Base-by-base conservation (phyloP, 371 early-diverging fungal species). In the Mortierella polycephala region DNA sequence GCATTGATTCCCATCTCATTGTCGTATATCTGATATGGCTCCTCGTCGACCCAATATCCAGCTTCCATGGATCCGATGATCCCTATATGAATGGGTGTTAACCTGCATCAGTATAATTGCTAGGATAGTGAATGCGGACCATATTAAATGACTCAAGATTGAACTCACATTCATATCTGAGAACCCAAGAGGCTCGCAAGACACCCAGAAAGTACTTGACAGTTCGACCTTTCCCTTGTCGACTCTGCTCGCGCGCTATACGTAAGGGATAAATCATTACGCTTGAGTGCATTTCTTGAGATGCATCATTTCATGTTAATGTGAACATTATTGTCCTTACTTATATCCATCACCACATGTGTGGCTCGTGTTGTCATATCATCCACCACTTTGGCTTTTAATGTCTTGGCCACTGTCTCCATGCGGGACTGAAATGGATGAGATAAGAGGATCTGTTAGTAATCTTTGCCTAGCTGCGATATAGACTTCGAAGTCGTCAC, bases 181-280 rank as follows among this genome's bases (percentile, higher is more conserved):
- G 64, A 7, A 80, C 64, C 80, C 80, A 73, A 12, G 63, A 69
- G 3, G 57, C 53, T 2, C 67, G 59, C 2, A 80, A 46, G 13
- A 80, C 62, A n/a, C 74, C 73, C 62, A 80, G 30, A 42, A 80
- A 69, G 23, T 59, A 73, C 40, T 80, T 80, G 12, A 80, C 67
- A 1, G 80, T 80, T 49, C 80, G 49, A 10, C 74, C 74, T 6
- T 55, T 41, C 5, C 80, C 80, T 20, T 41, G 56, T 58, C 47
- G 49, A 47, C 70, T 57, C 45, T 69, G 67, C 8, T 55, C 60
- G 18, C 44, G 42, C n/a, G 62, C 67, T 73, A 16, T 42, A 53
- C 9, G 23, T 13, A 13, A 1, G 41, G 37, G 12, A 18, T 13
- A 49, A 64, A 45, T 7, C 9, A 9, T 14, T 5, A 53, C 5